phyloP scores from a whole-genome alignment of 345 rosid species.

The Citrus trifoliata region DNA sequence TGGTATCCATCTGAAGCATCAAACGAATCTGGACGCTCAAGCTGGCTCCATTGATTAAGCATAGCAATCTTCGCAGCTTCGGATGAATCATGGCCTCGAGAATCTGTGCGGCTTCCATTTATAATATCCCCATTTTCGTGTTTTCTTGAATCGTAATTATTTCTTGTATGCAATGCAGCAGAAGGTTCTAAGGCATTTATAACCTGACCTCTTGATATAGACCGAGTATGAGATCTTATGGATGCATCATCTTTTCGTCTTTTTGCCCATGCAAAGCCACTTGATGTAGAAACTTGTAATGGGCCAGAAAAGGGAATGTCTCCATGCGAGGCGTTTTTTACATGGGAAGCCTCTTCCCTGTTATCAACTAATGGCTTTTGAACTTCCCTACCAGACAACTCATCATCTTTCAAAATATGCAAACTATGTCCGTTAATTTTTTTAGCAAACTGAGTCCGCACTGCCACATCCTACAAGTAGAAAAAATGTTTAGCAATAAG shows the following conservation, averaged over 20 bases:
- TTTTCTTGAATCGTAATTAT: constrained; percentile 39
- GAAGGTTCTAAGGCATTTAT: constrained; percentile 49
- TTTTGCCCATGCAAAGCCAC: constrained; percentile 96
- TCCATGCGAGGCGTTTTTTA: constrained; percentile 86
- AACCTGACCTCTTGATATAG: constrained; percentile 61
- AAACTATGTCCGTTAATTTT: constrained; percentile 27
- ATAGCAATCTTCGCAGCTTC: constrained; percentile 54
- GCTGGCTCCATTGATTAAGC: constrained; percentile 70
- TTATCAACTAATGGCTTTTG: constrained; percentile 43
- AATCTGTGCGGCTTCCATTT: constrained; percentile 37
- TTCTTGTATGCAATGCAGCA: constrained; percentile 36
- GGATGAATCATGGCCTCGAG: constrained; percentile 53
- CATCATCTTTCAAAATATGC: constrained; percentile 28
- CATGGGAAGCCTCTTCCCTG: constrained; percentile 59
- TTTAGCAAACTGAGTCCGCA: constrained; percentile 33
- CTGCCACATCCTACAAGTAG: constrained; percentile 51
- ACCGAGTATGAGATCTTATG: constrained; percentile 49
- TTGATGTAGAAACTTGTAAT: constrained; percentile 73
- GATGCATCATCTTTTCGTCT: constrained; percentile 63
- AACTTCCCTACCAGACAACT: constrained; percentile 38
- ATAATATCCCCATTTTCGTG: constrained; percentile 33
- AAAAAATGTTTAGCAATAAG: constrained; percentile 3
- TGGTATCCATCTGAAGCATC: constrained; percentile 85
- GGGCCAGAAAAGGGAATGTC: constrained; percentile 91
- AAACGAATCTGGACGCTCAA: constrained; percentile 84